Percentiles rank a stretch among this genome's conserved stretches.
Evolutionary conservation across 108 stramenopile genomes (phyloP).

Genomic region (Cyclotella choctawhatcheeana): DNA sequence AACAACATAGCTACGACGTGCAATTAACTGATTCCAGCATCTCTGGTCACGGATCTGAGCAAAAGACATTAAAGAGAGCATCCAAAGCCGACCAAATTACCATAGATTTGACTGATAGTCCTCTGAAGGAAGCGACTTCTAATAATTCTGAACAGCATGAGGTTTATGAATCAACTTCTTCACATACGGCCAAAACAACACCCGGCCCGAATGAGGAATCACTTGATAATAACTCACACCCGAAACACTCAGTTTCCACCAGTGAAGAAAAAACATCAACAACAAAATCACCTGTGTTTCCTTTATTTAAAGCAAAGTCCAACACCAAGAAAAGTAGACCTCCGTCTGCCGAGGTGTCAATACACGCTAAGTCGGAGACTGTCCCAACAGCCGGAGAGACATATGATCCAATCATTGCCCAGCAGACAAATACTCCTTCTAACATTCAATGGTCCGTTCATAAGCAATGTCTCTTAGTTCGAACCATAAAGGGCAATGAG

Average conservation of each 20-base stretch:
- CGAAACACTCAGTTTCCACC: no score
- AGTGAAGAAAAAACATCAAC: no score
- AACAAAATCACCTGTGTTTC: no score
- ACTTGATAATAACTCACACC: background rate
- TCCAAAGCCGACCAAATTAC: background rate
- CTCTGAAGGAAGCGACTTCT: background rate
- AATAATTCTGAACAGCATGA: background rate
- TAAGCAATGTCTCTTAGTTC: constrained; percentile 38
- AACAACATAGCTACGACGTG: no score
- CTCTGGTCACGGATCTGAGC: background rate
- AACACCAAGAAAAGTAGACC: no score
- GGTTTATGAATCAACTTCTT: background rate
- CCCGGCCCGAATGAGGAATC: background rate
- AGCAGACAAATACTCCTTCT: constrained; percentile 15
- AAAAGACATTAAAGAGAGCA: background rate
- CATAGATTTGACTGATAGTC: background rate
- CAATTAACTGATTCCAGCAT: background rate
- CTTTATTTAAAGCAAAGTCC: no score
- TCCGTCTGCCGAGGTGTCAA: no score
- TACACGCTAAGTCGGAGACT: no score
- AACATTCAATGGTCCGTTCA: constrained; percentile 42
- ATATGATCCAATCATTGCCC: constrained; percentile 36
- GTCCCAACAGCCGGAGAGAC: no score
- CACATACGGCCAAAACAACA: background rate
- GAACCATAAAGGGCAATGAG: constrained; percentile 5